Evolutionary conservation across 768 basidiomycete species (phyloP), one percentile per base, ranked within the genome.

Genomic region (Cyclocybe aegerita): DNA sequence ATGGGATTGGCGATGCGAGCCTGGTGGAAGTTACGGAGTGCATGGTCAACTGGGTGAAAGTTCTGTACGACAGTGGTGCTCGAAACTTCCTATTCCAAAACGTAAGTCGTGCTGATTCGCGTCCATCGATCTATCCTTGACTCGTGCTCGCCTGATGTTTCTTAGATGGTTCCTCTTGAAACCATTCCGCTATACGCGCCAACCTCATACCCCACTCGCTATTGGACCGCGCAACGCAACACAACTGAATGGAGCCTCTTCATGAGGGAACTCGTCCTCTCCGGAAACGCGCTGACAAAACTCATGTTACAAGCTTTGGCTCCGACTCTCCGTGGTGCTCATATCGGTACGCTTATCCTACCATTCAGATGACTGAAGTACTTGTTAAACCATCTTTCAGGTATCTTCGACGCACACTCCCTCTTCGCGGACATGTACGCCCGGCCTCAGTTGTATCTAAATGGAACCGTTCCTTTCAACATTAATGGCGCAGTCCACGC

Each of bases 51-150:
- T 85, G 81, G 77, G 71, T 87, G 29, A 78, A 73, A 53, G 68
- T 68, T 1, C 58, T 87, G 35, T 84, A 86, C 58, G 60, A 74
- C 9, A 73, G 65, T 43, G 85, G 86, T 4, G 85, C 82, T 3
- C 71, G 84, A 39, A 84, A 87, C 57, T 85, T 87, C 59, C 62
- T 87, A 43, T 82, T 87, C 70, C 82, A 85, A 54, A 86, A 85
- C 56, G 85, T 84, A 52, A 65, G 80, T 59, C 15, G 8, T 29
- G 6, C 12, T 17, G 37, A 10, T 10, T 32, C 4, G 10, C 12
- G 10, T 32, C 9, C 6, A 3, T 33, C n/a, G 33, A 17, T 37
- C 14, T 41, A n/a, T 37, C 6, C 10, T 6, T 9, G 7, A 31
- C 30, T 43, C 34, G n/a, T 53, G 9, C 30, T 56, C 38, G 40